Base-by-base conservation (phyloP, 2,329 filamentous ascomycete species). In the Neonectria ditissima region DNA sequence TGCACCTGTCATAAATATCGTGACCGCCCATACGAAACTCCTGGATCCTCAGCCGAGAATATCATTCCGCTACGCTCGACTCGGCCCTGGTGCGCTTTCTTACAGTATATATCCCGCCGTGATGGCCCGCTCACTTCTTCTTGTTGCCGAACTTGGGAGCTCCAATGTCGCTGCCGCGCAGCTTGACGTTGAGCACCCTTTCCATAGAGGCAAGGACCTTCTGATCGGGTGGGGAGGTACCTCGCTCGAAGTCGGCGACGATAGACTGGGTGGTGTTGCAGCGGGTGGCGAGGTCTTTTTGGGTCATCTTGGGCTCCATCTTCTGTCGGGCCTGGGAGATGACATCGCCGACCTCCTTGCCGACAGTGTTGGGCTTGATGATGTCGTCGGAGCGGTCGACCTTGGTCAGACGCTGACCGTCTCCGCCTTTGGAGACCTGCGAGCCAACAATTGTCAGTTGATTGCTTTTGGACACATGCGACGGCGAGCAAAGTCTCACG, bases 381-480 rank as follows among this genome's bases (percentile, higher is more conserved):
- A 97, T 97, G 79, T 97, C 96, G 85, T 98, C 94, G 78, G 90
- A 91, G 73, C 95, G 94, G 86, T 98, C 96, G 80, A 99, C 94
- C 86, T 98, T 97, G 72, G 96, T 98, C 70, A 98, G 87, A 78
- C 93, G 94, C 83, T 99, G 96, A 73, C 96, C 96, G 82, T 98
- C 95, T 70, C 73, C 73, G 56, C 71, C 67, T 11, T 43, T 57
- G 24, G 71, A 67, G 18, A 65, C 30, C 79, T 80, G 28, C 14
- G 26, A 22, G 14, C 7, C 26, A 47, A 26, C 32, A n/a, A 55
- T 22, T 53, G 55, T 76, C 45, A 78, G 63, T 26, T 20, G 5
- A 20, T 41, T 13, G 28, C 20, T 43, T 28, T 48, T 54, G 13
- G 43, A 18, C n/a, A 14, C n/a, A 37, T 57, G 47, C 14, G 5